Evolutionary conservation across 179 eudicot species (phyloP), one percentile per base, ranked within the genome.

Genomic region (Sideroxylon spinosum): DNA sequence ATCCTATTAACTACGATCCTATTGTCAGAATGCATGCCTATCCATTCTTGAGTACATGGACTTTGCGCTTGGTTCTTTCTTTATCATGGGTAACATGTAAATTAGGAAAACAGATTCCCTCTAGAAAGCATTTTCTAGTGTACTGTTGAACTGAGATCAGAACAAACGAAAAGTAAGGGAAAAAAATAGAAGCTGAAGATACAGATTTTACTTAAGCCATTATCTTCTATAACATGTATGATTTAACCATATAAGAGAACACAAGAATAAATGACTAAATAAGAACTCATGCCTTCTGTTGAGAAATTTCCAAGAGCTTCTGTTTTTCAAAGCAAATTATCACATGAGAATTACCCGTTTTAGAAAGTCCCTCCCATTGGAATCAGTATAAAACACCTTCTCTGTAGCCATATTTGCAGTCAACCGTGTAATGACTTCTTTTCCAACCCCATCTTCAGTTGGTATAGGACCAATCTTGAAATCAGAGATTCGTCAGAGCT

Each of bases 291-390:
- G 68, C n/a, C 74, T 78, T 78, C 49, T 23, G 44, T 57, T 29
- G 80, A 69, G 22, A 12, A 46, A 20, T 22, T 68, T 78, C 17
- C 17, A 23, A 26, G 17, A 10, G 4, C 6, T 62, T 73, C 73
- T 13, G 10, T 23, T 68, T 46, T 66, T 79, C 9, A n/a, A 23
- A 60, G 64, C 14, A 37, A 59, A 82, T 28, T 49, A 53, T 22
- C 62, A 69, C 63, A 69, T 56, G 63, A 22, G 37, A 74, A 78
- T 76, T 79, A 90, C 98, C 86, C 98, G 89, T 87, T 86, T 87
- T 48, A 94, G 81, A 77, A 91, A 93, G 86, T 94, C 98, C 77
- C 98, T 87, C 71, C 94, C 98, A 74, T 93, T 93, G 59, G 98
- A 92, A 84, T 93, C 97, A 7, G 98, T 94, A 57, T 88, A 91